These are phyloP conservation scores for Bassia scoparia DNA, from an alignment of 148 eudicot species.

Conservation along the genomic window DNA sequence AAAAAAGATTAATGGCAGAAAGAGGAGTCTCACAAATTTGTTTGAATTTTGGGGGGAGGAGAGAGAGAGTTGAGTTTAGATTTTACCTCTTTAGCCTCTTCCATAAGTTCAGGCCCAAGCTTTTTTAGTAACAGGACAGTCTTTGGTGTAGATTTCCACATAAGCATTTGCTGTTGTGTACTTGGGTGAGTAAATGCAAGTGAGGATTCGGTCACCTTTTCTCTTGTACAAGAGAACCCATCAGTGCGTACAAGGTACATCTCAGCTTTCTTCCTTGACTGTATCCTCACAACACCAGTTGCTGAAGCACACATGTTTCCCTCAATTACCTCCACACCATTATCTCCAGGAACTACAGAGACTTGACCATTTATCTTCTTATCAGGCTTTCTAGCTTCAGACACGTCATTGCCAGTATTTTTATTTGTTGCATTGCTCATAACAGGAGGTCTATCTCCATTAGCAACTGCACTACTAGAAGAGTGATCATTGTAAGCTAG, in stretches of 20 bases:
- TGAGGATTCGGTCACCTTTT: slow-evolving; percentile 94
- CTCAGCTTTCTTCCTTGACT: slow-evolving; percentile 95
- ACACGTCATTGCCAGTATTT: slow-evolving; percentile 20
- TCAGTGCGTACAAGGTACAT: slow-evolving; percentile 97
- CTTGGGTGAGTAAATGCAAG: slow-evolving; percentile 98
- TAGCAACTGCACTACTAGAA: slow-evolving; percentile 29
- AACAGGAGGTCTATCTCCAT: slow-evolving; percentile 17
- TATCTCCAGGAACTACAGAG: slow-evolving; percentile 34
- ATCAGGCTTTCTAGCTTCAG: slow-evolving; percentile 24
- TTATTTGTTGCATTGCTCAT: slow-evolving; percentile 20
- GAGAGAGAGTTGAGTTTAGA: background rate
- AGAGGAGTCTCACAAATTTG: background rate
- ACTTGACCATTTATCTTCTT: slow-evolving; percentile 34
- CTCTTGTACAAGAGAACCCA: slow-evolving; percentile 91
- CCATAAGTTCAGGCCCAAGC: slow-evolving; percentile 88
- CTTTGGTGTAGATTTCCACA: slow-evolving; percentile 98
- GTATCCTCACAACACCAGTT: slow-evolving; percentile 92
- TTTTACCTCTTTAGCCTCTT: slow-evolving; percentile 91
- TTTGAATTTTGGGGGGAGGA: background rate
- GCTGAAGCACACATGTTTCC: slow-evolving; percentile 95
- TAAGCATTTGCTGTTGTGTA: slow-evolving; percentile 99
- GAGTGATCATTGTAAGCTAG: slow-evolving; percentile 15
- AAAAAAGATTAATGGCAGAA: background rate
- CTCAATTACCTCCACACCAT: slow-evolving; percentile 45
- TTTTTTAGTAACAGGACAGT: slow-evolving; percentile 87